Percentiles rank a stretch among this genome's conserved stretches.
These are phyloP conservation scores for Penicillium macrosclerotiorum DNA, from an alignment of 495 filamentous ascomycete genomes.

Conservation along the genomic window DNA sequence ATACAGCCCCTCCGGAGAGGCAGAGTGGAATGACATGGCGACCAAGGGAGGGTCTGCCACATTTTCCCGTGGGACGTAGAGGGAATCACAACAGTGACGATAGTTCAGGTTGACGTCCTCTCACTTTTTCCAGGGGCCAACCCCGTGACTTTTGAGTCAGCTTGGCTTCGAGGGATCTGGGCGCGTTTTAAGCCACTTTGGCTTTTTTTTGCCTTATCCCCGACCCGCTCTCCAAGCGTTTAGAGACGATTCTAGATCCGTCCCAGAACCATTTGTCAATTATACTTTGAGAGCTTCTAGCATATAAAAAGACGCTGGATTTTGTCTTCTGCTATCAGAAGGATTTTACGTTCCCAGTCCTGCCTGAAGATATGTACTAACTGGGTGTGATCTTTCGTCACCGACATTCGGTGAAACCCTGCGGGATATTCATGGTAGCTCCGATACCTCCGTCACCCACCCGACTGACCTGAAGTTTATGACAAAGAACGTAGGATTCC, in stretches of 20 bases:
- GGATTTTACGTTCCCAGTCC: too few relatives aligned
- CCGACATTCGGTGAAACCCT: not conserved
- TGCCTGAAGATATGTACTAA: too few relatives aligned
- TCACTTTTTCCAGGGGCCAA: too few relatives aligned
- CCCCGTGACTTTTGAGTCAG: conserved; percentile 14
- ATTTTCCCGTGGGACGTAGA: too few relatives aligned
- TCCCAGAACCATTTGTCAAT: too few relatives aligned
- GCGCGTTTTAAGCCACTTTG: not conserved
- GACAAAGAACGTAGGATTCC: too few relatives aligned
- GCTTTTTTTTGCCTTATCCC: conserved; percentile 5
- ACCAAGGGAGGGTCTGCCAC: conserved; percentile 1
- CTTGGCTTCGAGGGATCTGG: not conserved
- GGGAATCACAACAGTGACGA: too few relatives aligned
- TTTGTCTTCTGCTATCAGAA: not conserved
- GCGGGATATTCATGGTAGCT: not conserved
- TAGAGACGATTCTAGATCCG: too few relatives aligned
- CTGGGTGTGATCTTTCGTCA: not conserved
- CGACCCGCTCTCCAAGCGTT: not conserved
- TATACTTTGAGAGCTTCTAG: too few relatives aligned
- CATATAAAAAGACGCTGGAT: too few relatives aligned
- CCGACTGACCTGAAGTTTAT: too few relatives aligned
- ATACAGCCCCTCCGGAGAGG: conserved; percentile 21
- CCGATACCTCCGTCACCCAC: not conserved
- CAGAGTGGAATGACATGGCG: conserved; percentile 34
- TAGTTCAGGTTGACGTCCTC: too few relatives aligned